A percentile compares a stretch with the other conserved stretches of the same genome.
These are phyloP conservation scores for Microbotryum violaceum DNA, from an alignment of 1,284 basidiomycete species.

Conservation along the genomic window DNA sequence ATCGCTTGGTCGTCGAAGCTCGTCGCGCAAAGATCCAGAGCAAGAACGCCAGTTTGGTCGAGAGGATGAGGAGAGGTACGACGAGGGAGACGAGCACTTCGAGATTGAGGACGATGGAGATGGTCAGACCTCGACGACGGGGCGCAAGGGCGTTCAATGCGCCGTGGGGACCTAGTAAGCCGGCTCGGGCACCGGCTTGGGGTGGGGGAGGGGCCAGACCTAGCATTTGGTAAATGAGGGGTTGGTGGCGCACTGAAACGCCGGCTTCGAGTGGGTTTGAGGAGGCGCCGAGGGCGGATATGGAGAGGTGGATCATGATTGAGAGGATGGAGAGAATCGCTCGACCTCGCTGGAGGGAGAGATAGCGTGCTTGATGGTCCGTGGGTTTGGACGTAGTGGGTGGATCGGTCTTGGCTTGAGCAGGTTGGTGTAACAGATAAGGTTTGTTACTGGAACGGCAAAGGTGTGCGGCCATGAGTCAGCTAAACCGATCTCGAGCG, in stretches of 20 bases:
- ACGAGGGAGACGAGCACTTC: conserved; percentile 34
- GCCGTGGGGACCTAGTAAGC: not conserved
- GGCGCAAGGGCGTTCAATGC: not conserved
- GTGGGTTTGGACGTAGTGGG: not conserved
- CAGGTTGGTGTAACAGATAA: conserved; percentile 19
- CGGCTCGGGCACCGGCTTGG: not conserved
- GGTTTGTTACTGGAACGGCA: conserved; percentile 14
- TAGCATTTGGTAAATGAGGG: too few species aligned
- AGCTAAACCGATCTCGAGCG: not conserved
- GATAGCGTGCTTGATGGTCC: not conserved
- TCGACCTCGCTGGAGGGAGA: conserved; percentile 9
- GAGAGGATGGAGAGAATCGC: conserved; percentile 15
- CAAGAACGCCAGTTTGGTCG: conserved; percentile 35
- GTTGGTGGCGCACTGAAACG: not conserved
- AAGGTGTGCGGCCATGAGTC: not conserved
- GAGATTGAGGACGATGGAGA: conserved; percentile 36
- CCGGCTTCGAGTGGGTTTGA: not conserved
- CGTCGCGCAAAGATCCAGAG: conserved; percentile 37
- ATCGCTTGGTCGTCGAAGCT: conserved; percentile 31
- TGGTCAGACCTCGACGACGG: conserved; percentile 9
- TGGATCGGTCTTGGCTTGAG: not conserved
- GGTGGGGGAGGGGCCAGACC: not conserved
- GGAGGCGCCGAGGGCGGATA: not conserved
- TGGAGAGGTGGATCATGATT: conserved; percentile 24
- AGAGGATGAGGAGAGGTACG: conserved; percentile 34